These are phyloP conservation scores for Excoecaria cochinchinensis DNA, from an alignment of 345 rosid genomes.

Conservation along the genomic window DNA sequence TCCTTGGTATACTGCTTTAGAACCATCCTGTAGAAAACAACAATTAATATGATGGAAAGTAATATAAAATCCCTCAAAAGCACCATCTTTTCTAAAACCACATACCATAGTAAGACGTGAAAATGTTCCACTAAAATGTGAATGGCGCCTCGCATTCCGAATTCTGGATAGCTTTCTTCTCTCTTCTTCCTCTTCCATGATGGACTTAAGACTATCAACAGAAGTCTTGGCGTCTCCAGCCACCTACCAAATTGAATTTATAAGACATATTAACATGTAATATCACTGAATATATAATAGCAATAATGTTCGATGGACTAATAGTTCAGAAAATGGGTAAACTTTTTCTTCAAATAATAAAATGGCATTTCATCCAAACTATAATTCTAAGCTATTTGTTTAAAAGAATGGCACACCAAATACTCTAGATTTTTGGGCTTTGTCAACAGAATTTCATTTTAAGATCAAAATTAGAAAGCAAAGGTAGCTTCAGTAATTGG, in stretches of 20 bases:
- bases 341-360: neutral
- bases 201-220: slow-evolving; percentile 61
- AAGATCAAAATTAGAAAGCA: neutral
- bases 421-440: neutral
- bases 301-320: neutral
- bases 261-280: neutral
- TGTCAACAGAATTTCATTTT: neutral
- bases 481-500: neutral
- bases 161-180: slow-evolving; percentile 61
- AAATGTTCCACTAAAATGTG: slow-evolving; percentile 88
- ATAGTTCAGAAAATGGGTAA: neutral
- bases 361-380: neutral
- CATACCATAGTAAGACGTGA: slow-evolving; percentile 75
- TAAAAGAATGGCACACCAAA: neutral
- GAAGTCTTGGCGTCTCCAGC: slow-evolving; percentile 46
- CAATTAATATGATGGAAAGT: slow-evolving; percentile 8
- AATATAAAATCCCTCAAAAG: slow-evolving; percentile 10
- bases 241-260: slow-evolving; percentile 34
- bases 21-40: slow-evolving; percentile 69
- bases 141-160: slow-evolving; percentile 49
- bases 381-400: neutral
- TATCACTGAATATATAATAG: neutral
- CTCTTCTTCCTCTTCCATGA: slow-evolving; percentile 68
- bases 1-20: slow-evolving; percentile 67
- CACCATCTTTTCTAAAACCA: slow-evolving; percentile 9